phyloP scores from a whole-genome alignment of 148 eudicot species.

The Rhododendron mucronatum region DNA sequence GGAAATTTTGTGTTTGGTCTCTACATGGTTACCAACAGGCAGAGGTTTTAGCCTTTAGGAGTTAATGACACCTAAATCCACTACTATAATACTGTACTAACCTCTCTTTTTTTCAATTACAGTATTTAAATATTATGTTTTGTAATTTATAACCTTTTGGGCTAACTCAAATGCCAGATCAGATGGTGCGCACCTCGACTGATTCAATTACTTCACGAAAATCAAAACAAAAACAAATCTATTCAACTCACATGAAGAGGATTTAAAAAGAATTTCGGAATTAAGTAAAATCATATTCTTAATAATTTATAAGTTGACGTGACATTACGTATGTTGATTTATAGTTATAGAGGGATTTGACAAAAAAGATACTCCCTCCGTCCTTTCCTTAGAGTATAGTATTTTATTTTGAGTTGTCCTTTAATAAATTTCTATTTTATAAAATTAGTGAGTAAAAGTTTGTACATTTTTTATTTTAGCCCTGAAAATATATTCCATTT shows the following conservation, averaged over 20 bases:
- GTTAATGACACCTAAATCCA: not conserved
- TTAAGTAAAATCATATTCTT: not conserved
- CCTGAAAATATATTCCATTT: too few relatives aligned
- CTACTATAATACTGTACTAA: too few relatives aligned
- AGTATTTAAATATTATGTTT: too few relatives aligned
- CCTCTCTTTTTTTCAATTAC: too few relatives aligned
- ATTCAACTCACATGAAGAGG: not conserved
- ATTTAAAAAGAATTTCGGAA: not conserved
- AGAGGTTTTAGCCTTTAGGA: not conserved
- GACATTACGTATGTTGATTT: too few relatives aligned
- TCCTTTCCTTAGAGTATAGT: too few relatives aligned
- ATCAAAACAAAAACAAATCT: not conserved
- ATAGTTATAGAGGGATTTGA: not conserved
- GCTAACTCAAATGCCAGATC: too few relatives aligned
- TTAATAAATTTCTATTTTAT: too few relatives aligned
- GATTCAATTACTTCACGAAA: too few relatives aligned
- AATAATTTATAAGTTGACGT: not conserved
- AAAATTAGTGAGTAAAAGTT: too few relatives aligned
- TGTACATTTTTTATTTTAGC: too few relatives aligned
- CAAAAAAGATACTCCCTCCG: not conserved
- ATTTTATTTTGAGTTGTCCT: rapidly evolving
- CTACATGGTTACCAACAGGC: not conserved
- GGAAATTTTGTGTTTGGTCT: conserved; percentile 26
- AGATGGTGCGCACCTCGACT: not conserved
- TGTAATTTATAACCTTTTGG: too few relatives aligned